Conservation (phyloP, 192 early-diverging fungal species). For the Coemansia sp. region DNA sequence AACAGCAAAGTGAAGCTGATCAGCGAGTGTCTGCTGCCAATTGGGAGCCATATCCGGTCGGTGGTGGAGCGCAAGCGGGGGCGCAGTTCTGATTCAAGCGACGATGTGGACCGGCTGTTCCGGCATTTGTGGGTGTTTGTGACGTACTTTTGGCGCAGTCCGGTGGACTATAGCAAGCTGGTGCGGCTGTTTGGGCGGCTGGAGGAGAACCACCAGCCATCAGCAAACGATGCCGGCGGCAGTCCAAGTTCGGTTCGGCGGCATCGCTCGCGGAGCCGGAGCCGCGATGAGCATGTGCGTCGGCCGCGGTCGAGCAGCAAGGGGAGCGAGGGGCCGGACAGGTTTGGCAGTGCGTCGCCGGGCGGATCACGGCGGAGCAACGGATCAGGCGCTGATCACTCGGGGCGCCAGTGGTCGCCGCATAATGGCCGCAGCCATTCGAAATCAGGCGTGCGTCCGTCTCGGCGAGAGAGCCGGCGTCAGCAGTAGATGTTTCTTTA, state of each 20-base stretch:
- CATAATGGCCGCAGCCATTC: slow-evolving; percentile 30
- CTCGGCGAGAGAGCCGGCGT: slow-evolving; percentile 41
- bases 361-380: slow-evolving; percentile 18
- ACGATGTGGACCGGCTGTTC: slow-evolving; percentile 42
- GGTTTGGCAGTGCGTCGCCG: not conserved
- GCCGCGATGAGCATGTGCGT: slow-evolving; percentile 11
- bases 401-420: slow-evolving; percentile 14
- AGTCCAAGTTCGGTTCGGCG: slow-evolving; percentile 9
- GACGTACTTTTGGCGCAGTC: slow-evolving; percentile 65
- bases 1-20: slow-evolving; percentile 57
- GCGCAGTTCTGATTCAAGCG: slow-evolving; percentile 29
- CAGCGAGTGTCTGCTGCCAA: slow-evolving; percentile 59
- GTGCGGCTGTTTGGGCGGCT: slow-evolving; percentile 59
- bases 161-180: slow-evolving; percentile 58
- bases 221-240: slow-evolving; percentile 15
- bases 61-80: slow-evolving; percentile 42
- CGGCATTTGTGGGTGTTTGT: slow-evolving; percentile 71
- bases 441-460: slow-evolving; percentile 29
- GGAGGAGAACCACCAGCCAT: slow-evolving; percentile 37
- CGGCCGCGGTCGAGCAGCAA: slow-evolving; percentile 30
- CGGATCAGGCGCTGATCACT: slow-evolving; percentile 14
- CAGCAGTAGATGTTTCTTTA: slow-evolving; percentile 23
- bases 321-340: slow-evolving; percentile 16
- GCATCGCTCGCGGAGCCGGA: slow-evolving; percentile 16
- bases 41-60: slow-evolving; percentile 56